Percentiles rank a stretch among this genome's conserved stretches.
Conservation (phyloP, 2,329 filamentous ascomycete genomes). For the Arthrobotrys musiformis region DNA sequence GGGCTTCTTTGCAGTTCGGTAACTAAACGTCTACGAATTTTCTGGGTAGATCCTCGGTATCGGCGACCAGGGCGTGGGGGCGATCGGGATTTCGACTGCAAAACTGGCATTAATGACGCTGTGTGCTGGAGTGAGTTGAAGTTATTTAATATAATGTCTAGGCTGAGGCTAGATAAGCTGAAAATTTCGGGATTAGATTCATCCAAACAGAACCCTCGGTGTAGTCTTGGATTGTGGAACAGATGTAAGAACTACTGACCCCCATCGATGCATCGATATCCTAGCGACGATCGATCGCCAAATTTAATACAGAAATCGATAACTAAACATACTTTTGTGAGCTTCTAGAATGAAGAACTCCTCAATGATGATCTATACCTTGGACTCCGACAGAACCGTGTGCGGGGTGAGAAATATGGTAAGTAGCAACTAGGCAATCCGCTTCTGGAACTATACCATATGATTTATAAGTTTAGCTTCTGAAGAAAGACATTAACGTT, state of each 20-base stretch:
- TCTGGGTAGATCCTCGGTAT: slow-evolving; percentile 77
- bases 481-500: neutral
- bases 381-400: slow-evolving; percentile 74
- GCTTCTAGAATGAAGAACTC: slow-evolving; percentile 72
- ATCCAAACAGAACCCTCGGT: slow-evolving; percentile 68
- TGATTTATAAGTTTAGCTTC: too few relatives aligned
- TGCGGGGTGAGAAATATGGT: slow-evolving; percentile 75
- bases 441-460: too few relatives aligned
- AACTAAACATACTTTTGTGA: neutral
- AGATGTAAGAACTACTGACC: slow-evolving; percentile 65
- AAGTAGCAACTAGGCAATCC: neutral
- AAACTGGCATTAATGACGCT: slow-evolving; percentile 85
- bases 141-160: neutral
- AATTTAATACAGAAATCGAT: neutral
- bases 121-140: slow-evolving; percentile 83
- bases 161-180: neutral
- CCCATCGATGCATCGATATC: neutral
- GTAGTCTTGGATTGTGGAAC: slow-evolving; percentile 89
- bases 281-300: neutral
- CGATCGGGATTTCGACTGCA: slow-evolving; percentile 83
- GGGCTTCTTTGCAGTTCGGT: neutral
- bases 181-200: slow-evolving; percentile 38
- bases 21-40: neutral
- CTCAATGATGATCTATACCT: slow-evolving; percentile 82
- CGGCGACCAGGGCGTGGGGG: slow-evolving; percentile 87